Evolutionary conservation across 495 filamentous ascomycete species (phyloP).

Genomic region (Paragyromitra xinjiangensis): DNA sequence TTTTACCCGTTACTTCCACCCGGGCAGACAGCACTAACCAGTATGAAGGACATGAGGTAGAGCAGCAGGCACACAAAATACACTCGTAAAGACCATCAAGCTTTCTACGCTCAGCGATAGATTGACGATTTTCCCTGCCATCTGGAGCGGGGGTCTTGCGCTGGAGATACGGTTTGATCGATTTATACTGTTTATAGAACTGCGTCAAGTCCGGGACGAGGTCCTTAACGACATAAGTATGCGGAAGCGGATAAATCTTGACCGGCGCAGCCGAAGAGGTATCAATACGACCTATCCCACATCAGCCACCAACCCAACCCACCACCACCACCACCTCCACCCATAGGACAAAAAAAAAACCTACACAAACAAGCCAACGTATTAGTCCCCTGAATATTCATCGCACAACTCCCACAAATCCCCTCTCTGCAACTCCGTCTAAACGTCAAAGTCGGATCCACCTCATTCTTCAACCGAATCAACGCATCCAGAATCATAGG

Average conservation of each 20-base stretch:
- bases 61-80: constrained; percentile 99
- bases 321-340: constrained; percentile 19
- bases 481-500: constrained; percentile 98
- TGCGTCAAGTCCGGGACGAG: constrained; percentile 95
- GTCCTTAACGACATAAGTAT: constrained; percentile 99
- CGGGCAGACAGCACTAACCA: constrained; percentile 63
- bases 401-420: constrained; percentile 97
- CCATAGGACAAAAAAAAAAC: constrained; percentile 58
- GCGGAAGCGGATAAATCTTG: constrained; percentile 97
- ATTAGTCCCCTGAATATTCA: constrained; percentile 99
- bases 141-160: constrained; percentile 78
- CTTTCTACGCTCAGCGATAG: constrained; percentile 88
- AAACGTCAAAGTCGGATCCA: constrained; percentile 96
- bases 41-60: constrained; percentile 96
- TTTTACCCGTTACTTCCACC: neutral
- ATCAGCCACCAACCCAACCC: constrained; percentile 17
- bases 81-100: constrained; percentile 98
- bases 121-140: constrained; percentile 89
- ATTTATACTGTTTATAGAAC: constrained; percentile 99
- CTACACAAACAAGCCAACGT: constrained; percentile 97
- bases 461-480: constrained; percentile 98
- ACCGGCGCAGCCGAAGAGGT: constrained; percentile 78
- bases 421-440: constrained; percentile 94
- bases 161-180: constrained; percentile 98
- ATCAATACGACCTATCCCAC: constrained; percentile 83